Evolutionary conservation across 768 basidiomycete genomes (phyloP).

Genomic region (Dentipellis sp.): DNA sequence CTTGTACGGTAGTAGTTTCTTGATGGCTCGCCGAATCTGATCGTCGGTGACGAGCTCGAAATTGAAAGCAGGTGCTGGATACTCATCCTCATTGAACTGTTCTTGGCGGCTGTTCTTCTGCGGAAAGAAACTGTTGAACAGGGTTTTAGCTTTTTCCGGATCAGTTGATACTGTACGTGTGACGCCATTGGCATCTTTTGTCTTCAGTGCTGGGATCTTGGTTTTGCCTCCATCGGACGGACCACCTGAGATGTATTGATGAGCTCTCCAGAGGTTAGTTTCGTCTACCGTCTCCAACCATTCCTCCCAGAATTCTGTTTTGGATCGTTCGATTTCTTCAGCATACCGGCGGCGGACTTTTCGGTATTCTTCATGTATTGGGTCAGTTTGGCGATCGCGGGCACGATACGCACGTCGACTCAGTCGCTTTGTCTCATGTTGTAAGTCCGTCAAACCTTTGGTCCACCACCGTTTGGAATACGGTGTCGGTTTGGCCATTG

Average conservation of each 20-base stretch:
- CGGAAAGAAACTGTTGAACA: slow-evolving; percentile 20
- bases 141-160: slow-evolving; percentile 13
- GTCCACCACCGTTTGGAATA: background rate
- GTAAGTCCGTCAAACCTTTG: background rate
- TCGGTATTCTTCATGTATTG: background rate
- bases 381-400: background rate
- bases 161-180: too few species aligned
- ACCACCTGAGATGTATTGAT: slow-evolving; percentile 2
- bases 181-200: slow-evolving; percentile 13
- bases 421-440: too few species aligned
- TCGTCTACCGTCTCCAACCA: slow-evolving; percentile 13
- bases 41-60: slow-evolving; percentile 8
- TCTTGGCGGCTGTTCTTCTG: background rate
- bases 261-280: slow-evolving; percentile 14
- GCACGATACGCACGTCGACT: background rate
- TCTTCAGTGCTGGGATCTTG: slow-evolving; percentile 11
- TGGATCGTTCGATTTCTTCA: slow-evolving; percentile 6
- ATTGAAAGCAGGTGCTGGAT: background rate
- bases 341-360: slow-evolving; percentile 7
- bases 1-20: slow-evolving; percentile 12
- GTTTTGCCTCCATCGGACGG: slow-evolving; percentile 8
- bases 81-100: slow-evolving; percentile 3
- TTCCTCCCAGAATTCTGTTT: slow-evolving; percentile 18
- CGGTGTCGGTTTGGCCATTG: background rate
- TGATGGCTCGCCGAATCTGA: slow-evolving; percentile 6